Evolutionary conservation across 2,329 filamentous ascomycete species (phyloP).

Genomic region (Paraphoma sp.): DNA sequence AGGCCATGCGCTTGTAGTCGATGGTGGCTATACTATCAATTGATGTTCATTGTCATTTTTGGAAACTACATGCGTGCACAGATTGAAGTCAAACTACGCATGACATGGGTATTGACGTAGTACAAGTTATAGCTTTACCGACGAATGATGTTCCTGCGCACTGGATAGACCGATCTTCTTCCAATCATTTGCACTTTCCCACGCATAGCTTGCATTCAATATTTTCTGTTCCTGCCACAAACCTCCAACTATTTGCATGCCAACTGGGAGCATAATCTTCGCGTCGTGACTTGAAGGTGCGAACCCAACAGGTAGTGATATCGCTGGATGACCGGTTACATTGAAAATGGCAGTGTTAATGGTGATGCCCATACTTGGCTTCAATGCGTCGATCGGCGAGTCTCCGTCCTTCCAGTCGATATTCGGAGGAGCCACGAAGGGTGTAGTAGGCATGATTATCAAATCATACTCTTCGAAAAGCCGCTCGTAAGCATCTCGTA

Average conservation of each 20-base stretch:
- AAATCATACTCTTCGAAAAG: slow-evolving; percentile 47
- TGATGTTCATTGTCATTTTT: slow-evolving; percentile 4
- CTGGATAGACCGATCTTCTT: slow-evolving; percentile 9
- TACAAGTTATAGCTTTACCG: slow-evolving; percentile 16
- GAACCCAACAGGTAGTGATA: slow-evolving; percentile 37
- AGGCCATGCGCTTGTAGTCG: slow-evolving; percentile 56
- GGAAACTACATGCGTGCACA: neutral
- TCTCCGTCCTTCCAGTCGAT: slow-evolving; percentile 33
- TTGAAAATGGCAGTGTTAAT: slow-evolving; percentile 40
- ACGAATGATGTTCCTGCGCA: slow-evolving; percentile 9
- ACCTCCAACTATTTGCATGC: slow-evolving; percentile 49
- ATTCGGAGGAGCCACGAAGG: slow-evolving; percentile 31
- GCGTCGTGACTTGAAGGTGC: slow-evolving; percentile 26
- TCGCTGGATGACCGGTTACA: slow-evolving; percentile 39
- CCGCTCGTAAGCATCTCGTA: slow-evolving; percentile 49
- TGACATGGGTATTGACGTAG: neutral
- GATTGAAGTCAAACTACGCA: neutral
- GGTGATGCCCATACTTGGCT: slow-evolving; percentile 37
- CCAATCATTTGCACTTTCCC: slow-evolving; percentile 39
- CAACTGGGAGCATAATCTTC: slow-evolving; percentile 41
- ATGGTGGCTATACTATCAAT: slow-evolving; percentile 50
- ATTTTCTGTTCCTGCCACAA: slow-evolving; percentile 47
- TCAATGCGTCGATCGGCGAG: slow-evolving; percentile 34
- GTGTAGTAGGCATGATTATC: slow-evolving; percentile 51
- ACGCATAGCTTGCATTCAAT: slow-evolving; percentile 33